Evolutionary conservation across 441 rosid species (phyloP).

Genomic region (Gossypium aridum): DNA sequence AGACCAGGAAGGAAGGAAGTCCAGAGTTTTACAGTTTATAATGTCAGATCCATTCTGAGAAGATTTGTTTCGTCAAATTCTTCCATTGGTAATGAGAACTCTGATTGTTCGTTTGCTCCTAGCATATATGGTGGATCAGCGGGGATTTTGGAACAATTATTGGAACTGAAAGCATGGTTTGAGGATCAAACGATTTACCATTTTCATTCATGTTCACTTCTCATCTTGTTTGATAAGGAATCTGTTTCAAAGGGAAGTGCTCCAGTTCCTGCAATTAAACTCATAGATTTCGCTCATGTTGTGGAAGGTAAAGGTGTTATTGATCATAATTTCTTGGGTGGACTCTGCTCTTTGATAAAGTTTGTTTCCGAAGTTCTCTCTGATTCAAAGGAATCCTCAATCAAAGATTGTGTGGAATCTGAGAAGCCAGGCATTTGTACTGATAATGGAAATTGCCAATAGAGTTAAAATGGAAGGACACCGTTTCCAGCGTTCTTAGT

Average conservation of each 20-base stretch:
- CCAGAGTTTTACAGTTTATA: constrained; percentile 34
- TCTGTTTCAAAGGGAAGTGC: constrained; percentile 26
- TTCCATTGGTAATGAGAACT: constrained; percentile 24
- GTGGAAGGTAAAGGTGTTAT: constrained; percentile 75
- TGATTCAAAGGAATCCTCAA: constrained; percentile 33
- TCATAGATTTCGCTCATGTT: constrained; percentile 94
- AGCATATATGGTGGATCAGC: constrained; percentile 54
- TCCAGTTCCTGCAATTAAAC: constrained; percentile 51
- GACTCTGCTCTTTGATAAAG: constrained; percentile 86
- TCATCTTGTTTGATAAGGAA: constrained; percentile 62
- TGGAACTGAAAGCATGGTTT: constrained; percentile 85
- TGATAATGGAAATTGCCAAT: constrained; percentile 17
- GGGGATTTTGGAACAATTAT: constrained; percentile 69
- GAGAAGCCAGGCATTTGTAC: constrained; percentile 12
- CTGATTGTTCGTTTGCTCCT: constrained; percentile 56
- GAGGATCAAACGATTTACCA: constrained; percentile 86
- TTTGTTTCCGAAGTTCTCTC: constrained; percentile 64
- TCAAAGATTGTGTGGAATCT: constrained; percentile 20
- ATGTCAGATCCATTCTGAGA: constrained; percentile 48
- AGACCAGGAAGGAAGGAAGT: constrained; percentile 58
- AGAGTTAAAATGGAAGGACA: not conserved
- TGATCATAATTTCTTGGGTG: constrained; percentile 95
- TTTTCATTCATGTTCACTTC: constrained; percentile 82
- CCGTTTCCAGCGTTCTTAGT: not conserved
- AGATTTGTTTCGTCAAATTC: constrained; percentile 79